Evolutionary conservation across 2,329 filamentous ascomycete species (phyloP).

Genomic region (Chaetomium sp.): DNA sequence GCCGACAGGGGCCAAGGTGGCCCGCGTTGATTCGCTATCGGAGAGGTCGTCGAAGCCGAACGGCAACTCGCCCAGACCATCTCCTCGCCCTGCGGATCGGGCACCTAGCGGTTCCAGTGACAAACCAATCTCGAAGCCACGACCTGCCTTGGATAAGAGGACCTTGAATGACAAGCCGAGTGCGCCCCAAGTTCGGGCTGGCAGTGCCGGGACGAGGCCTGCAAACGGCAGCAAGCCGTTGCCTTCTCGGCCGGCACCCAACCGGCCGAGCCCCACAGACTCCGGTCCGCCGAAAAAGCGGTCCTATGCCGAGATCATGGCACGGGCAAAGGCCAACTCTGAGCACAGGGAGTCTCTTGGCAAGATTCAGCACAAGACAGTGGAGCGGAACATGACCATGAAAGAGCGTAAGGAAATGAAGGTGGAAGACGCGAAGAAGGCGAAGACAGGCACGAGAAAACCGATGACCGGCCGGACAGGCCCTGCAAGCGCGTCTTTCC

Average conservation of each 20-base stretch:
- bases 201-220: neutral
- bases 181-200: neutral
- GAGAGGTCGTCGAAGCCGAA: constrained; percentile 32
- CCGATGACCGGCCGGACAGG: constrained; percentile 6
- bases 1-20: constrained; percentile 46
- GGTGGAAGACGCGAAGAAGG: constrained; percentile 44
- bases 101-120: constrained; percentile 18
- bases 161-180: constrained; percentile 10
- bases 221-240: constrained; percentile 23
- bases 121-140: constrained; percentile 32
- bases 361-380: constrained; percentile 73
- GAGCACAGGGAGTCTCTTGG: constrained; percentile 63
- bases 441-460: constrained; percentile 30
- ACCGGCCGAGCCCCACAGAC: constrained; percentile 39
- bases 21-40: constrained; percentile 40
- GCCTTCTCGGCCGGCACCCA: constrained; percentile 25
- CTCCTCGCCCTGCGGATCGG: constrained; percentile 35
- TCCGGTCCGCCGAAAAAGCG: constrained; percentile 65
- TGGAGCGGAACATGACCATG: constrained; percentile 63
- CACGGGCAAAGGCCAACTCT: constrained; percentile 68
- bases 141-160: constrained; percentile 5
- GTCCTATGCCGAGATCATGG: constrained; percentile 74
- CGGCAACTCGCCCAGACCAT: constrained; percentile 34
- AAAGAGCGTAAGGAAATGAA: constrained; percentile 54
- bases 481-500: constrained; percentile 19